These are phyloP conservation scores for Micromonas commoda DNA, from an alignment of 139 green algal species.

Conservation along the genomic window DNA sequence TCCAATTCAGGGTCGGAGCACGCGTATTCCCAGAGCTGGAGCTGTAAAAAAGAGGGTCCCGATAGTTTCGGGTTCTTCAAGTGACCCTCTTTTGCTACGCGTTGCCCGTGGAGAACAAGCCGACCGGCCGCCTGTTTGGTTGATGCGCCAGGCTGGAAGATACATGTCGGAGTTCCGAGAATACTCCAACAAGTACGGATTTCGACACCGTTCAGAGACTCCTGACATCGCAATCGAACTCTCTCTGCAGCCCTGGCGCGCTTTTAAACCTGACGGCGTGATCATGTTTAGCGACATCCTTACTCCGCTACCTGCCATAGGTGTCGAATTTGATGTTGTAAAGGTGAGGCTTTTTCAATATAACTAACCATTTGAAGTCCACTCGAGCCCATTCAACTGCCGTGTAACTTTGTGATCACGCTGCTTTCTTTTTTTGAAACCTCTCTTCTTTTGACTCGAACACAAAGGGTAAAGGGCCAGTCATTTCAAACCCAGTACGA, in stretches of 20 bases:
- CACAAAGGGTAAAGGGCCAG: conserved; percentile 68
- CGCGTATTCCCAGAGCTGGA: too few relatives aligned
- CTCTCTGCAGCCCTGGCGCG: conserved; percentile 88
- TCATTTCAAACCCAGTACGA: conserved; percentile 63
- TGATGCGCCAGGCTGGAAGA: conserved; percentile 96
- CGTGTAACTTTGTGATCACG: too few relatives aligned
- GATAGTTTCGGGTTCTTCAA: too few relatives aligned
- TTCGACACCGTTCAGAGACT: conserved; percentile 90
- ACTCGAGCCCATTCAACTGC: too few relatives aligned
- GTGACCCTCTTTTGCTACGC: conserved; percentile 14
- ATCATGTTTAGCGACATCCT: conserved; percentile 99
- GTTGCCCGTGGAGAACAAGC: conserved; percentile 51
- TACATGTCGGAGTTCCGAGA: conserved; percentile 98
- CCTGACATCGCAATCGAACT: conserved; percentile 90
- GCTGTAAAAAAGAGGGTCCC: too few relatives aligned
- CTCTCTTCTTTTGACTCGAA: background rate
- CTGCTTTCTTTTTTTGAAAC: background rate
- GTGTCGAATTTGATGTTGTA: conserved; percentile 97
- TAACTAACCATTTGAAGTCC: too few relatives aligned
- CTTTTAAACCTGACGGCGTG: conserved; percentile 90
- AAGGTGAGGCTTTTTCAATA: conserved; percentile 44
- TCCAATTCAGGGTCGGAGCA: too few relatives aligned
- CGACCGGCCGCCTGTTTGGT: conserved; percentile 94
- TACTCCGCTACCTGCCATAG: conserved; percentile 89
- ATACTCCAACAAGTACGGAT: conserved; percentile 85